These are phyloP conservation scores for Xylariaceae sp. DNA, from an alignment of 2,329 filamentous ascomycete genomes.

Conservation along the genomic window DNA sequence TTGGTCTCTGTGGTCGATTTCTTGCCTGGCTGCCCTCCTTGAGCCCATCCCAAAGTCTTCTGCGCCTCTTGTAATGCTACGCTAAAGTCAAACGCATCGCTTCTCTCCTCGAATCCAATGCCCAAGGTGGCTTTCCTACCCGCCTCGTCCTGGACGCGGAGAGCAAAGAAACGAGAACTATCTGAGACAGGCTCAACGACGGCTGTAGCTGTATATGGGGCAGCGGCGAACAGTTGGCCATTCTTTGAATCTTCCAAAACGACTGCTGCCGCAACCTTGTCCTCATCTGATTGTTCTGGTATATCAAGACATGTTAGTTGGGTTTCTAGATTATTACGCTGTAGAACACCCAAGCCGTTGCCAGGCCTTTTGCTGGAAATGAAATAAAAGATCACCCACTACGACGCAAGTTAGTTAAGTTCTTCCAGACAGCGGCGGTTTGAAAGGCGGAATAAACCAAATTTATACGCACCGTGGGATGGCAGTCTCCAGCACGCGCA, in stretches of 20 bases:
- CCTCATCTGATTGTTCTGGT: conserved; percentile 36
- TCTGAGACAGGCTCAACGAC: conserved; percentile 76
- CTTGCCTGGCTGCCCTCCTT: conserved; percentile 33
- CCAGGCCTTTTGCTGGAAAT: too few species aligned
- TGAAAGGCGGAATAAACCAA: too few species aligned
- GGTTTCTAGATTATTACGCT: too few species aligned
- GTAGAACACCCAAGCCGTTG: too few species aligned
- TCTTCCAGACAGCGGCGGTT: too few species aligned
- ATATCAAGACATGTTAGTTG: too few species aligned
- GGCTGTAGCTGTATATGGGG: conserved; percentile 64
- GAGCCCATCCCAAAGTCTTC: conserved; percentile 62
- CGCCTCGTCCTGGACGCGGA: conserved; percentile 71
- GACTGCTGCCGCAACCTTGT: conserved; percentile 67
- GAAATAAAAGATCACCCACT: too few species aligned
- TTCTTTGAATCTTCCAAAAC: conserved; percentile 71
- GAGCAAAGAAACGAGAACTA: conserved; percentile 77
- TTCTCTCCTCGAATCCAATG: conserved; percentile 82
- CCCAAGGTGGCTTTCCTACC: conserved; percentile 76
- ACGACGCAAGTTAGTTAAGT: too few species aligned
- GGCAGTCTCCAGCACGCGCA: conserved; percentile 75
- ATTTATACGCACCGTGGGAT: conserved; percentile 32
- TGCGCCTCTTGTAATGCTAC: conserved; percentile 76
- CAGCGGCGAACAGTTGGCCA: conserved; percentile 77
- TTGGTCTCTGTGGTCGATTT: conserved; percentile 35
- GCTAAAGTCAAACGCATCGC: conserved; percentile 81